Evolutionary conservation across 306 rosid species (phyloP), one percentile per base, ranked within the genome.

Genomic region (Acacia acuminata): DNA sequence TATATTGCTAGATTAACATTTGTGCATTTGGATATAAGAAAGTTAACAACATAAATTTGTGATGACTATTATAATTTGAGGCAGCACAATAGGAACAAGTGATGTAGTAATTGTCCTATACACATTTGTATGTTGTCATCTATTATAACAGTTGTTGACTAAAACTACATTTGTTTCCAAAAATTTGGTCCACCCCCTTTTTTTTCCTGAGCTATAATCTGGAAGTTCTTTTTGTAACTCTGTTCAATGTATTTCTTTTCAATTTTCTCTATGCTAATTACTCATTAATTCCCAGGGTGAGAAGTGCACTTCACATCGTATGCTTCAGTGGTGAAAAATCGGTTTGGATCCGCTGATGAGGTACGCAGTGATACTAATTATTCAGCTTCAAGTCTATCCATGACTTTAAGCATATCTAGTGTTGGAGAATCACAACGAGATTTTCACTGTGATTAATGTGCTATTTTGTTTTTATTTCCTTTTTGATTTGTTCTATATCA

Each of bases 311-410:
- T 80, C 96, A 19, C 90, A 91, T 85, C 96, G 98, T 55, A 87
- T 96, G 88, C 99, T 96, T 81, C 91, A 73, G 88, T 95, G 78
- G 94, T 91, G 89, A 96, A 96, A 90, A 96, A 96, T 82, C 94
- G 99, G 51, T 96, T 89, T 86, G 99, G 99, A 84, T 91, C 99
- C 24, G 84, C 94, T 24, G 99, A 93, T 85, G 99, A 92, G 96
- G 98, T 94, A 83, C 74, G 73, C 81, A 45, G 63, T 73, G 36
- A 77, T 65, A 63, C 36, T 56, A 64, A 67, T 5, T 69, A 68
- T 82, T 19, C 69, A 32, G 19, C 43, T 32, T 71, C 40, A n/a
- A 55, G 36, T 16, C 51, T 45, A 34, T 58, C 77, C 27, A 48
- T 48, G 32, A 25, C 64, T 45, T 43, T 16, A 45, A 56, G 71